Evolutionary conservation across 2,329 filamentous ascomycete genomes (phyloP), one percentile per base, ranked within the genome.

Genomic region (Teratosphaeriaceae sp.): DNA sequence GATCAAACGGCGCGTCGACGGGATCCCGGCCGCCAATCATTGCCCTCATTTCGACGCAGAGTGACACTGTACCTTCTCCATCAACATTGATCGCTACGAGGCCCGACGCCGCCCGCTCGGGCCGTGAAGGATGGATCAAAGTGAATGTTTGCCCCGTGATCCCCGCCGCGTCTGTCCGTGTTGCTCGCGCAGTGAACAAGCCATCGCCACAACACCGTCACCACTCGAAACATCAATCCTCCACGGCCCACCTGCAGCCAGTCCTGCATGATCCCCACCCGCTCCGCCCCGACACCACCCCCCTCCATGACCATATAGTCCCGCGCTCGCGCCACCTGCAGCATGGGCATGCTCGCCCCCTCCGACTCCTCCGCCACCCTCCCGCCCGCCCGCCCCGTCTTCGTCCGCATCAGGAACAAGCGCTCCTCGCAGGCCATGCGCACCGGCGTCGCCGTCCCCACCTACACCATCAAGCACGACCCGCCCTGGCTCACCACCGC

Each of bases 401-500:
- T 33, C 27, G 24, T 27, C 24, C 8, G 13, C 8, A 43, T 49
- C 37, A 45, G 43, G 16, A 46, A 45, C 35, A 47, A 43, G 24
- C 40, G 38, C 19, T 37, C 39, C 15, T 49, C 44, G 5, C 46
- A 49, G 37, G 39, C 46, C 5, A 8, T 43, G 40, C 34, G 46
- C 5, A 43, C 40, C 6, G 46, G 46, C 5, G 29, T 63, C 56
- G 53, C 64, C 54, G 47, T 65, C 61, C 55, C 68, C 58, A 47
- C 64, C 51, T 50, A 67, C 64, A 57, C 59, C 49, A 59, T 62
- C 38, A 52, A 56, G 34, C 43, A 52, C 27, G 51, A 61, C 40
- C 42, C 51, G 23, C 56, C 56, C 19, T 56, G 36, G 65, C 44
- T 50, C 8, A 42, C 19, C 7, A 16, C 18, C 4, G n/a, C n/a